Conservation (phyloP, 768 basidiomycete genomes). For the Rhodosporidiobolus sp. region DNA sequence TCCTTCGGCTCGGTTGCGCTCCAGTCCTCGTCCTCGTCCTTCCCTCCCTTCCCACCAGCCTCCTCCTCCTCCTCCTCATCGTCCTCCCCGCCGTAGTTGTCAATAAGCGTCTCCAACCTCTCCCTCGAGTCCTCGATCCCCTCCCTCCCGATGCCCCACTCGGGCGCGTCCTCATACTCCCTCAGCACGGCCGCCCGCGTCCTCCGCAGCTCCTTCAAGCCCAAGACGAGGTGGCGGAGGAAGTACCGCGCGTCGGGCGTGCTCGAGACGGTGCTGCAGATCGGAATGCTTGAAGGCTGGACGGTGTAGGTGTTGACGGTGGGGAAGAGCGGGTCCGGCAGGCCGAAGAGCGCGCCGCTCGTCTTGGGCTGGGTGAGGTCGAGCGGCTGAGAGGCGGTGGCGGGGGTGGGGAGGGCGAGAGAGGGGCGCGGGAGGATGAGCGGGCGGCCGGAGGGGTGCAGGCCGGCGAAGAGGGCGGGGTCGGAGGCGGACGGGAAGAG, state of each 20-base stretch:
- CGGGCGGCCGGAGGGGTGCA: constrained; percentile 28
- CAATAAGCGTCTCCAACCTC: constrained; percentile 27
- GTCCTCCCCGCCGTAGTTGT: constrained; percentile 14
- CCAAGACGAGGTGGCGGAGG: neutral
- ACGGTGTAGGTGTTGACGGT: constrained; percentile 6
- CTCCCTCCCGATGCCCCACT: constrained; percentile 32
- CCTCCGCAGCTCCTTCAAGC: constrained; percentile 24
- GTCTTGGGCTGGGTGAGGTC: too few relatives aligned
- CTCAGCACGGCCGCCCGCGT: constrained; percentile 1
- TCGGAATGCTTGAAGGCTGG: constrained; percentile 23
- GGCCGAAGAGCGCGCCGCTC: constrained; percentile 25
- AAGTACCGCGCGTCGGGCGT: constrained; percentile 6
- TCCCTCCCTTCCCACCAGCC: too few relatives aligned
- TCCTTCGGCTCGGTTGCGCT: constrained; percentile 18
- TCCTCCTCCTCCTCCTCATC: constrained; percentile 5
- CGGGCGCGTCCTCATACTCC: constrained; percentile 29
- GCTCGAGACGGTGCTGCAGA: constrained; percentile 31
- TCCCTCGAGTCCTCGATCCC: constrained; percentile 24
- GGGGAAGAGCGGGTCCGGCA: constrained; percentile 22
- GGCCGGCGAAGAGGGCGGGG: constrained; percentile 27
- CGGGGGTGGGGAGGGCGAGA: constrained; percentile 3
- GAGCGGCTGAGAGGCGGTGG: neutral
- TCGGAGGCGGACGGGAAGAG: constrained; percentile 1
- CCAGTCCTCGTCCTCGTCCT: constrained; percentile 20
- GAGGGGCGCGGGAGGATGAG: constrained; percentile 16